Conservation (phyloP, 257 asterid species). For the Anisodus tanguticus region DNA sequence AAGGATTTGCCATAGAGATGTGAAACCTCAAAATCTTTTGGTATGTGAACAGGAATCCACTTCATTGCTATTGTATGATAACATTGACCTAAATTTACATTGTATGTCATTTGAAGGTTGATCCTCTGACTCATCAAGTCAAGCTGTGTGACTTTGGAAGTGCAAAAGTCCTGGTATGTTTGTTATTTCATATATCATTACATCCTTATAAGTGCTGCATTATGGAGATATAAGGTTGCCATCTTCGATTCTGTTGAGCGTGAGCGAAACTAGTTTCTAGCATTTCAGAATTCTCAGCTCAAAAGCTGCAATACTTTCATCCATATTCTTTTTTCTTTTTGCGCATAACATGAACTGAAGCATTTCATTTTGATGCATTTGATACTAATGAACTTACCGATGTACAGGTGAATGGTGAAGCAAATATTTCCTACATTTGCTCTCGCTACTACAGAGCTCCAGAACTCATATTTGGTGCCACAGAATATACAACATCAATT, state of each 20-base stretch:
- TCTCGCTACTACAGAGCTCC: conserved; percentile 96
- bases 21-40: conserved; percentile 94
- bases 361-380: conserved; percentile 28
- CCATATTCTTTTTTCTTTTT: background rate
- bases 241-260: background rate
- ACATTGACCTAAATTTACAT: conserved; percentile 30
- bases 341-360: background rate
- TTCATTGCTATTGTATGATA: conserved; percentile 26
- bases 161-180: conserved; percentile 80
- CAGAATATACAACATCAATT: conserved; percentile 75
- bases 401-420: conserved; percentile 82
- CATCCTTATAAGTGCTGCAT: conserved; percentile 2
- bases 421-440: conserved; percentile 88
- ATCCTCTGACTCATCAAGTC: conserved; percentile 93
- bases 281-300: conserved; percentile 9
- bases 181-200: conserved; percentile 29
- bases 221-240: background rate
- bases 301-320: background rate
- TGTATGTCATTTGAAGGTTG: conserved; percentile 61
- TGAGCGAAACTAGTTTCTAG: background rate
- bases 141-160: conserved; percentile 98
- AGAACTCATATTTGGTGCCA: conserved; percentile 92
- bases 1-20: conserved; percentile 92
- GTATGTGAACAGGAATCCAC: conserved; percentile 43
- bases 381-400: conserved; percentile 28